Percentiles rank a stretch among this genome's conserved stretches.
Conservation (phyloP, 2,329 filamentous ascomycete genomes). For the Colletotrichum camelliae region DNA sequence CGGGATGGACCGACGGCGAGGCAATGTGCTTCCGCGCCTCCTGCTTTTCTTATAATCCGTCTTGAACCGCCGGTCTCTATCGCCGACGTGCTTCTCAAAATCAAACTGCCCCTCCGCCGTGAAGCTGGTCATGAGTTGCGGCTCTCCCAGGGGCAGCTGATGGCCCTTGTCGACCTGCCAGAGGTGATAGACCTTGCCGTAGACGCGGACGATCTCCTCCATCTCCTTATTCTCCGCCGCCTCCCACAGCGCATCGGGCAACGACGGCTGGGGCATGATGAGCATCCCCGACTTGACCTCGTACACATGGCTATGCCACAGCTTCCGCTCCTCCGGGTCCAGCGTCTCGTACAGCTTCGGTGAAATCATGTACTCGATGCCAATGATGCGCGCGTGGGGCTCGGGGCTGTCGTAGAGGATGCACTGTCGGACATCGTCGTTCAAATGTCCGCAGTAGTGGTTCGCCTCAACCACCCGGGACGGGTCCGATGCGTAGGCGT, state of each 20-base stretch:
- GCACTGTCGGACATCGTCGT: conserved; percentile 78
- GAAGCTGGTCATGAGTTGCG: conserved; percentile 61
- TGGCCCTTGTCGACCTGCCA: conserved; percentile 86
- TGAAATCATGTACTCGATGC: conserved; percentile 88
- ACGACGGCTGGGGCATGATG: conserved; percentile 70
- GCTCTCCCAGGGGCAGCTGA: conserved; percentile 54
- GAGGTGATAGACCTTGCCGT: conserved; percentile 85
- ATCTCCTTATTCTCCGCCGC: conserved; percentile 80
- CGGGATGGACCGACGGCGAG: conserved; percentile 45
- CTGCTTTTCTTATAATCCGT: conserved; percentile 50
- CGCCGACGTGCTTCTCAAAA: conserved; percentile 46
- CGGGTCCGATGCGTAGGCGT: conserved; percentile 78
- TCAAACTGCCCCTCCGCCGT: conserved; percentile 54
- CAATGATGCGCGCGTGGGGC: conserved; percentile 75
- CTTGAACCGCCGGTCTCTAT: conserved; percentile 52
- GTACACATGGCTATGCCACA: conserved; percentile 81
- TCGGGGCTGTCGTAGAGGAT: conserved; percentile 79
- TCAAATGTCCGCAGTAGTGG: conserved; percentile 84
- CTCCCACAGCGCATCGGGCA: conserved; percentile 73
- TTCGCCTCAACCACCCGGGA: conserved; percentile 76
- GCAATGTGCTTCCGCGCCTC: conserved; percentile 47
- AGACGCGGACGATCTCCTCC: conserved; percentile 75
- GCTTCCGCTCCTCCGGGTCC: conserved; percentile 67
- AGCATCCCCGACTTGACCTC: conserved; percentile 82
- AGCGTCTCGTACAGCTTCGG: conserved; percentile 71